Evolutionary conservation across 2,329 filamentous ascomycete genomes (phyloP), one percentile per base, ranked within the genome.

Genomic region (Septoria linicola): DNA sequence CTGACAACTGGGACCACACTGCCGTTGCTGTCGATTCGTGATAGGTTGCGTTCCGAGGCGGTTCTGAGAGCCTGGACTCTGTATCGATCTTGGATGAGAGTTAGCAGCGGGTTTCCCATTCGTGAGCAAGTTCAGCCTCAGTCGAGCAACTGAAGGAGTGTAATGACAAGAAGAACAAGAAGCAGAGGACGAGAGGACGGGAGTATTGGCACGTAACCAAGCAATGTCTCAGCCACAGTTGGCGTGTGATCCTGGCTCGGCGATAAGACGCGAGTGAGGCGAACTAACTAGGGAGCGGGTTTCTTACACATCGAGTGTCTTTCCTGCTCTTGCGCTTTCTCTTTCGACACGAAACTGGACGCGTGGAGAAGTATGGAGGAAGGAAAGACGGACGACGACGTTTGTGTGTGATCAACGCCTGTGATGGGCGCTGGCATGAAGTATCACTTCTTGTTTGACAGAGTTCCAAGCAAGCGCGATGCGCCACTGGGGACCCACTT

Each of bases 71-170:
- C 51, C 45, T 53, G 45, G 34, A 47, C 41, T 27, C 46, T 32
- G 36, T 53, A 53, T 19, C 51, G 45, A 46, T 53, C 51, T 53
- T 53, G 34, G 45, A 53, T 49, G 30, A 49, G 34, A 44, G 51
- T 53, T 20, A 53, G 51, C 47, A 53, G 42, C 41, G 51, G 51
- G 41, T 49, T 49, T 49, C 51, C 51, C 51, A 53, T 53, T 53
- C 51, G 51, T 39, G 41, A 10, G 31, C 10, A 5, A 5, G 23
- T 42, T 34, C 31, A 41, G 51, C 51, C 47, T 48, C 51, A 49
- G 46, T 49, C 45, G n/a, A 31, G 23, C 32, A 41, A 31, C 35
- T 47, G 51, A 42, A 49, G 51, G n/a, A n/a, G 41, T 45, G 46
- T 49, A 45, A 45, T 53, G 40, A 32, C 14, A 41, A 34, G 36